Percentiles rank a stretch among this genome's conserved stretches.
phyloP scores from a whole-genome alignment of 768 basidiomycete species.

The Kwoniella shandongensis region DNA sequence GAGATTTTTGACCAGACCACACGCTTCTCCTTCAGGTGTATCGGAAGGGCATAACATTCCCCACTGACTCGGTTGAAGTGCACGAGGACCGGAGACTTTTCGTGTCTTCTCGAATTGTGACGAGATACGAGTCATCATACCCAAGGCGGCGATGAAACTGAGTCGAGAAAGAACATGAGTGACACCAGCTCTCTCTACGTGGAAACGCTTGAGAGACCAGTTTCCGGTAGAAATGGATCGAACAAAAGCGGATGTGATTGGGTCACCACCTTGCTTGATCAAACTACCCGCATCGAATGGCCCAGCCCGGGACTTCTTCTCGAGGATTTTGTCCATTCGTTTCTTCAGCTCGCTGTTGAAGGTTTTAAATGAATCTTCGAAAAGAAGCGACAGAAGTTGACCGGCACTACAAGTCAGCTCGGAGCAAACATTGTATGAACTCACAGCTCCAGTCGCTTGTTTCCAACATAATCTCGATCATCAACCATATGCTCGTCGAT shows the following conservation, averaged over 20 bases:
- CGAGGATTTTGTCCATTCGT: slow-evolving; percentile 93
- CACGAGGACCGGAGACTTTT: slow-evolving; percentile 96
- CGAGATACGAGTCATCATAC: slow-evolving; percentile 99
- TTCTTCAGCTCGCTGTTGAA: slow-evolving; percentile 94
- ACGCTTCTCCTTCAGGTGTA: slow-evolving; percentile 99
- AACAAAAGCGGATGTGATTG: slow-evolving; percentile 91
- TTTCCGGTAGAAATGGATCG: slow-evolving; percentile 98
- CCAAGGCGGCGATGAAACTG: slow-evolving; percentile 93
- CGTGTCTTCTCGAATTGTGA: slow-evolving; percentile 99
- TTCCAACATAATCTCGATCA: slow-evolving; percentile 98
- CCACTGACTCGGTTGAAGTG: slow-evolving; percentile 97
- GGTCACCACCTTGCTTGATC: slow-evolving; percentile 94
- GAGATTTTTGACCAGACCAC: slow-evolving; percentile 96
- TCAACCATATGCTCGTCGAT: slow-evolving; percentile 96
- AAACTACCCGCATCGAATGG: slow-evolving; percentile 88
- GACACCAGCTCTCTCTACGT: slow-evolving; percentile 98
- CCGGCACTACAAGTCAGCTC: slow-evolving; percentile 67
- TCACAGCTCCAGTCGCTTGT: slow-evolving; percentile 95
- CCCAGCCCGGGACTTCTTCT: slow-evolving; percentile 88
- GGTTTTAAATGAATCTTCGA: slow-evolving; percentile 98
- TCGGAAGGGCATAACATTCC: slow-evolving; percentile 97
- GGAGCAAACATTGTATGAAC: slow-evolving; percentile 47
- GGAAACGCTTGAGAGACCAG: slow-evolving; percentile 98
- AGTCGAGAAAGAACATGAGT: slow-evolving; percentile 95
- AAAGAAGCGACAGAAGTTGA: slow-evolving; percentile 88